Evolutionary conservation across 176 grass and related monocot species (phyloP), one percentile per base, ranked within the genome.

Genomic region (Phoenix dactylifera): DNA sequence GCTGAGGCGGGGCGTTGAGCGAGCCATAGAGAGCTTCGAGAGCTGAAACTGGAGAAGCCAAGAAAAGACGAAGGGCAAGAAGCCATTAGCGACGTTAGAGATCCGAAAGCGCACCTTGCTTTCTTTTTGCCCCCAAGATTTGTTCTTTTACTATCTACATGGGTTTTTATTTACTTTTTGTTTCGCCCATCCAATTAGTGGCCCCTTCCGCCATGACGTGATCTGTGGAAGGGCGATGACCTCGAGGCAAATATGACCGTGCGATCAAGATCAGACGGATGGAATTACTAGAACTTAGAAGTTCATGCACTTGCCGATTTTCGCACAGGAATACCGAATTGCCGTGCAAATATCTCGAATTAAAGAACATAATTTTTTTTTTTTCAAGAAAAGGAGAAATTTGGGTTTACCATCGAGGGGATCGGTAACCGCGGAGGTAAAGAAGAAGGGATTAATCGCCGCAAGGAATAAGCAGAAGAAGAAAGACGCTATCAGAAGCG

Each of bases 1-100:
- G 18, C 25, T 24, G 59, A 35, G 23, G 48, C 44, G 44, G 35
- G 22, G 61, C 59, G 50, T 55, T 55, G 51, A 74, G 50, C 50
- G 50, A 64, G 30, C 18, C 32, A 61, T 86, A 81, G 44, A 86
- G 74, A 39, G 39, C 77, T 73, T 55, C 76, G 28, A 86, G 74
- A 49, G 74, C 77, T 61, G 54, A 4, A 0, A 75, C 83, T 86
- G 70, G 1, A 24, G 28, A 68, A 53, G 16, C 35, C 35, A 51
- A 51, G 26, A 49, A 17, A 59, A 59, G 56, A 58, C 22, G 24
- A 59, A 59, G 57, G 28, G 24, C 14, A 59, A 59, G 57, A 59
- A 30, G 24, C 3, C 3, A 20, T 23, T 22, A 22, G n/a, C 22
- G 54, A 4, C 54, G 4, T 56, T 22, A 3, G 54, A 56, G 54